Base-by-base conservation (phyloP, 306 rosid species). In the Psophocarpus tetragonolobus region DNA sequence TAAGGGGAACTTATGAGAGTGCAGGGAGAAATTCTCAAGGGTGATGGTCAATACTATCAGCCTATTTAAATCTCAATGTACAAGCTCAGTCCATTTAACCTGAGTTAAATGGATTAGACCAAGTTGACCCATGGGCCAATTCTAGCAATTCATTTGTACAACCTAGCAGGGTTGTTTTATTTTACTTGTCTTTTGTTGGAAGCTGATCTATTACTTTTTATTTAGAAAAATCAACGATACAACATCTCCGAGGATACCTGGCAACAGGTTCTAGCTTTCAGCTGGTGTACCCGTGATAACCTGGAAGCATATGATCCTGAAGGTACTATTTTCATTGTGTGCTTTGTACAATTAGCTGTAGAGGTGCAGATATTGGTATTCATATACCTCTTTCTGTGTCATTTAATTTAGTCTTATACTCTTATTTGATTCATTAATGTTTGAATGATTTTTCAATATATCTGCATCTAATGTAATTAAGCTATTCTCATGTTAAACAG, bases 191-290 rank as follows among this genome's bases (percentile, higher is more conserved):
- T 73, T 74, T 12, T 32, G 8, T 74, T 66, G 71, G 66, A 64
- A 72, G 61, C 88, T 92, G 69, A 87, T 77, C 50, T 66, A 80
- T 85, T 58, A 61, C 20, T 47, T 77, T 74, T 75, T 60, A 64
- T 81, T 51, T 75, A 96, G 99, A 96, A 90, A 83, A 91, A 88
- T 80, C 99, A 92, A 76, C 90, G 99, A 56, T 87, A 92, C 87
- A 96, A 92, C 87, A 92, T 96, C 80, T 90, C 97, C 2, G 97
- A 96, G 86, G 99, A 96, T 87, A 92, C 98, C 13, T 96, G 99
- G 99, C 85, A 80, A 80, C 99, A 96, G 87, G 98, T 92, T 70
- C 84, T 96, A 64, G 93, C 99, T 85, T 96, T 96, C 83, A 96
- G 98, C 85, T 83, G 91, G 79, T 87, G 94, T 83, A 96, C 92